Percentiles rank a stretch among this genome's conserved stretches.
Evolutionary conservation across 805 yeast genomes (phyloP).

Genomic region (Cephaloascus albidus): DNA sequence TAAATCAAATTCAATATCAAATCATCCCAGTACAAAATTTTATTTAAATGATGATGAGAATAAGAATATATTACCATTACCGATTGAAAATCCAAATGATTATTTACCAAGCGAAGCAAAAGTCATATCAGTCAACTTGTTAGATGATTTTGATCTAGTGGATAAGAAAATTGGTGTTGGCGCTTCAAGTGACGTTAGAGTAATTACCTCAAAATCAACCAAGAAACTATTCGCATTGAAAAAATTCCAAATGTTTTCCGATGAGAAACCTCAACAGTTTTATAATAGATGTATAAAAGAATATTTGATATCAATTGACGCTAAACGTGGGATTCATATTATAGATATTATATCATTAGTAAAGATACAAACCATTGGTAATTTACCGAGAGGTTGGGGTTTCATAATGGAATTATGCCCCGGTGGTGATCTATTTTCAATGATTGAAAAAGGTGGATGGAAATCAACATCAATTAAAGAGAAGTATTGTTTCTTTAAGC

Average conservation of each 20-base stretch:
- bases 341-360: conserved; percentile 46
- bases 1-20: conserved; percentile 14
- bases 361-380: conserved; percentile 45
- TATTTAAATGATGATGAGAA: conserved; percentile 26
- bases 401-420: conserved; percentile 55
- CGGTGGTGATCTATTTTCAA: conserved; percentile 52
- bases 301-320: conserved; percentile 46
- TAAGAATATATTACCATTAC: conserved; percentile 44
- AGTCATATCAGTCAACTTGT: conserved; percentile 36
- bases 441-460: conserved; percentile 54
- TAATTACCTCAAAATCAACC: conserved; percentile 22
- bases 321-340: conserved; percentile 51
- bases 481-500: conserved; percentile 61
- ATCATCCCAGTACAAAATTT: conserved; percentile 13
- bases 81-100: conserved; percentile 61
- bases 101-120: conserved; percentile 44
- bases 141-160: conserved; percentile 45
- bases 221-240: conserved; percentile 55
- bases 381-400: conserved; percentile 66
- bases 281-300: conserved; percentile 59
- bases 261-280: conserved; percentile 57
- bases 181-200: conserved; percentile 59
- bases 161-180: conserved; percentile 58
- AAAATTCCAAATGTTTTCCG: conserved; percentile 47
- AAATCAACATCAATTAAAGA: conserved; percentile 38